Conservation (phyloP, 2,329 filamentous ascomycete species). For the Massarina eburnea region DNA sequence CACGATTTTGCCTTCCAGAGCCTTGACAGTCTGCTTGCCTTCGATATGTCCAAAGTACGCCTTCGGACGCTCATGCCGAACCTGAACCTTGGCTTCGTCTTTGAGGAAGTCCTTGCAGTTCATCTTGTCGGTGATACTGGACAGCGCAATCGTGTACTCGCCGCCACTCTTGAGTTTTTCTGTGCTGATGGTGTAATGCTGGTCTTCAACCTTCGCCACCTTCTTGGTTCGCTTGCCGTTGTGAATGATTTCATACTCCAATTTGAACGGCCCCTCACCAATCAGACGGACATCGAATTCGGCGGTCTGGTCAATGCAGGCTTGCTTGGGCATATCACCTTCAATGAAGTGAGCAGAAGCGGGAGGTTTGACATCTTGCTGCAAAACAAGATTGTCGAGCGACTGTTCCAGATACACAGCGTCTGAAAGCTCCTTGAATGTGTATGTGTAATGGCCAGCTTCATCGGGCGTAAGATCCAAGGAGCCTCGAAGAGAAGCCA, state of each 20-base stretch:
- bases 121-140: slow-evolving; percentile 81
- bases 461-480: slow-evolving; percentile 78
- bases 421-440: slow-evolving; percentile 80
- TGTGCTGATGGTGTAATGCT: slow-evolving; percentile 72
- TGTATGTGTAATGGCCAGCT: slow-evolving; percentile 84
- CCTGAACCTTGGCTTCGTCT: slow-evolving; percentile 77
- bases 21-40: slow-evolving; percentile 71
- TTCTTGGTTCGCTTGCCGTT: slow-evolving; percentile 79
- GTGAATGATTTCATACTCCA: slow-evolving; percentile 93
- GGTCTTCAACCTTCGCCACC: slow-evolving; percentile 63
- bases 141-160: slow-evolving; percentile 84
- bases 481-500: slow-evolving; percentile 75
- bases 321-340: slow-evolving; percentile 59
- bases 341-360: slow-evolving; percentile 73
- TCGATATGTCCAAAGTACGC: slow-evolving; percentile 85
- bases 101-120: slow-evolving; percentile 85
- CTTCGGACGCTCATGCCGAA: slow-evolving; percentile 84
- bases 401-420: slow-evolving; percentile 67
- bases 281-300: slow-evolving; percentile 72
- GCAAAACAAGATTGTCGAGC: slow-evolving; percentile 63
- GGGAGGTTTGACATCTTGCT: slow-evolving; percentile 91
- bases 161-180: slow-evolving; percentile 75
- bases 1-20: slow-evolving; percentile 73
- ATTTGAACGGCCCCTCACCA: slow-evolving; percentile 82
- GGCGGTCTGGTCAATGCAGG: slow-evolving; percentile 82